Conservation (phyloP, 495 filamentous ascomycete genomes). For the Physcia stellaris region DNA sequence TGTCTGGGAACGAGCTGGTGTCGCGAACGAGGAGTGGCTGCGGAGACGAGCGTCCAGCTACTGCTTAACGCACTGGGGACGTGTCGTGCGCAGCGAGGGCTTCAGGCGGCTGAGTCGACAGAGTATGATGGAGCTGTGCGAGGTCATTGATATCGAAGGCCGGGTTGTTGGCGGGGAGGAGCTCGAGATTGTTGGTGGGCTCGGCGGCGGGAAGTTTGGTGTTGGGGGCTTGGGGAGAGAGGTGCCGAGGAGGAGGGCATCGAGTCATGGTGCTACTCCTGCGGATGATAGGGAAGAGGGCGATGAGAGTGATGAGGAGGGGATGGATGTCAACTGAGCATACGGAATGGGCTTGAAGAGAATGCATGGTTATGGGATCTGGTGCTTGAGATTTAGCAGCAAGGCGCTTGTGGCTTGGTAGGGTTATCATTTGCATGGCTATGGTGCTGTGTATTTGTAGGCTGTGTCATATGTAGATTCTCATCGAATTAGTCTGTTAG, state of each 20-base stretch:
- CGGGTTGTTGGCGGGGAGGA: slow-evolving; percentile 74
- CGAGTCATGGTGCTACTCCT: slow-evolving; percentile 34
- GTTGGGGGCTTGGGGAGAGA: slow-evolving; percentile 38
- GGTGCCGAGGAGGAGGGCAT: slow-evolving; percentile 25
- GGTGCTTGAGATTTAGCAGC: background rate
- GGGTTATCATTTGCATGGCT: background rate
- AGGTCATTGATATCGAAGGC: slow-evolving; percentile 83
- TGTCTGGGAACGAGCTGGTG: slow-evolving; percentile 86
- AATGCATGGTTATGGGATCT: background rate
- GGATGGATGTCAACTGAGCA: slow-evolving; percentile 43
- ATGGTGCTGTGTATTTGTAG: no score
- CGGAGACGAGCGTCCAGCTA: slow-evolving; percentile 74
- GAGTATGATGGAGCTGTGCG: slow-evolving; percentile 78
- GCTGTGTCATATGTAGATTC: no score
- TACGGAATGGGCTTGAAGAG: background rate
- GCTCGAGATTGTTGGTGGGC: slow-evolving; percentile 61
- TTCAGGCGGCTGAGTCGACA: slow-evolving; percentile 67
- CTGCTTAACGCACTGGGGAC: slow-evolving; percentile 87
- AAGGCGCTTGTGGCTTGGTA: background rate
- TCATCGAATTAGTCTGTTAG: no score
- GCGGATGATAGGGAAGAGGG: slow-evolving; percentile 48
- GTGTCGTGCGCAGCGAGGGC: slow-evolving; percentile 75
- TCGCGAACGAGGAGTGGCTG: slow-evolving; percentile 86
- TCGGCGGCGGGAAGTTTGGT: slow-evolving; percentile 48
- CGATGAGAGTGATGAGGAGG: slow-evolving; percentile 64